These are phyloP conservation scores for Sporisorium iseilematis-ciliati DNA, from an alignment of 1,284 basidiomycete species.

Conservation along the genomic window DNA sequence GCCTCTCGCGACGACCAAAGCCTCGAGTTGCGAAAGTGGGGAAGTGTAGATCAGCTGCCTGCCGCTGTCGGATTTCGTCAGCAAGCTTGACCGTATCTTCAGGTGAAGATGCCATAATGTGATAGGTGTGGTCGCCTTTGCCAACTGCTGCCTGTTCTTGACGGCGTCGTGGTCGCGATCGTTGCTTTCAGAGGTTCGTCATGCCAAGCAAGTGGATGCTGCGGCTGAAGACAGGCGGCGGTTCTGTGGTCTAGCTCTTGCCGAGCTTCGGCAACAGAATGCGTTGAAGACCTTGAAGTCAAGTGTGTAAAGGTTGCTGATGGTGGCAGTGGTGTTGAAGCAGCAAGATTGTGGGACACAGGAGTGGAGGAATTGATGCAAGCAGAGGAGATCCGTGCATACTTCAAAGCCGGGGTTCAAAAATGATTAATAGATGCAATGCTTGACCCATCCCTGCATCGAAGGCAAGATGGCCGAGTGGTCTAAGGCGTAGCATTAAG, in stretches of 20 bases:
- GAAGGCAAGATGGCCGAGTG: constrained; percentile 56
- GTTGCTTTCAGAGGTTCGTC: constrained; percentile 6
- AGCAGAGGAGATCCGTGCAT: constrained; percentile 35
- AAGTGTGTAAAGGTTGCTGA: not conserved
- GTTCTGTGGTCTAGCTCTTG: not conserved
- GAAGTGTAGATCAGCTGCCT: constrained; percentile 40
- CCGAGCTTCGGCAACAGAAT: too few relatives aligned
- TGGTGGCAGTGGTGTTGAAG: not conserved
- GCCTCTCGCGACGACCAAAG: constrained; percentile 34
- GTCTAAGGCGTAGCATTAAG: constrained; percentile 60
- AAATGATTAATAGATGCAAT: constrained; percentile 1
- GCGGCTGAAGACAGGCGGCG: not conserved
- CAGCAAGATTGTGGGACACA: not conserved
- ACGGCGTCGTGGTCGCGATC: not conserved
- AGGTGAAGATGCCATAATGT: constrained; percentile 39
- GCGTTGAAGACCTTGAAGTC: too few relatives aligned
- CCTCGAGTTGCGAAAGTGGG: constrained; percentile 45
- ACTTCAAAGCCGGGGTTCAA: too few relatives aligned
- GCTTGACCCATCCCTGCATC: fast-evolving
- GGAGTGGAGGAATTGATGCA: constrained; percentile 3
- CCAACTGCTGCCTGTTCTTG: not conserved
- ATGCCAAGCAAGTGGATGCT: not conserved
- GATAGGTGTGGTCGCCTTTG: not conserved
- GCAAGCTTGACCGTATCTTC: constrained; percentile 49
- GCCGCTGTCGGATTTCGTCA: constrained; percentile 37